Evolutionary conservation across 208 protist species (phyloP), one percentile per base, ranked within the genome.

Genomic region (Crithidia brevicula): DNA sequence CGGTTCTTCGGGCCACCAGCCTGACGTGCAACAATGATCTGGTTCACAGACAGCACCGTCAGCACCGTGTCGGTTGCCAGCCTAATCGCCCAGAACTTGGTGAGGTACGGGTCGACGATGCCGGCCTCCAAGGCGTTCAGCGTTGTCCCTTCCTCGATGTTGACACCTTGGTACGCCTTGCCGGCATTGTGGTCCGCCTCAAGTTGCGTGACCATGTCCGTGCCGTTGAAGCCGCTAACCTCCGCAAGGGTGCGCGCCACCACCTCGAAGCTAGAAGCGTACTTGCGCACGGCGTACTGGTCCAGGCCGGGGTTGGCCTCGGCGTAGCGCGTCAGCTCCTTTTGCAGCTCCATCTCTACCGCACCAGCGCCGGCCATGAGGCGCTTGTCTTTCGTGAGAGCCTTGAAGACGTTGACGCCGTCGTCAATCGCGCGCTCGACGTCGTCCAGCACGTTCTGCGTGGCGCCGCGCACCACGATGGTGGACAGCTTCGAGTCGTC

Each of bases 211-310:
- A 99, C 85, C 45, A 99, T 83, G 58, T 99, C 91, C 11, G 95
- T 98, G 20, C 92, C 88, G 63, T 98, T 97, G 54, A 98, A 92
- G 58, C 99, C 99, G 56, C 96, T 92, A 43, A 99, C 99, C 82
- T 99, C 98, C 2, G 99, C 97, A 16, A 99, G 85, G 1, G 98
- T 99, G 42, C 94, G 85, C 34, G 98, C 98, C 47, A 99, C 91
- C 23, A 99, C 93, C 82, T 98, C 97, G 38, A 99, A 98, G 53
- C 97, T 97, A 60, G 98, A 92, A 4, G 97, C 98, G 81, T 92
- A 99, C 75, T 98, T 97, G 65, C 97, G 92, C 77, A 99, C 98
- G 18, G 98, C 96, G 74, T 99, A 99, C 91, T 99, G 98, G 54
- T 99, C 98, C 22, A 99, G 86, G 54, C 97, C 98, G 25, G 92